Evolutionary conservation across 2,329 filamentous ascomycete species (phyloP).

Genomic region (Xylariaceae sp.): DNA sequence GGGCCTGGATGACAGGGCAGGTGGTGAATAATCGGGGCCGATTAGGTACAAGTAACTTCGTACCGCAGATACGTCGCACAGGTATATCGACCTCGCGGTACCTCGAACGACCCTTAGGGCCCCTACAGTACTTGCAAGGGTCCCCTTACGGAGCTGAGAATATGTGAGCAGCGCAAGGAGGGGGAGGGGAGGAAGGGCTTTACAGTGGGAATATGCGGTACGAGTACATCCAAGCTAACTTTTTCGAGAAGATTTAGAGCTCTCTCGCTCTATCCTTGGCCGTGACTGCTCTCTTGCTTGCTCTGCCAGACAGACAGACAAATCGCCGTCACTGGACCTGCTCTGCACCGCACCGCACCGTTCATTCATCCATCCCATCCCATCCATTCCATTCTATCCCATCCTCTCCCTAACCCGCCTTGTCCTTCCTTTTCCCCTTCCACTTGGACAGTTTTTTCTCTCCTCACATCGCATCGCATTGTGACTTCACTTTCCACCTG

Average conservation of each 20-base stretch:
- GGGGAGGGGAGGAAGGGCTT: not conserved
- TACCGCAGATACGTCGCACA: not conserved
- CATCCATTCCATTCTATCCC: constrained; percentile 8
- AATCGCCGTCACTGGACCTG: constrained; percentile 5
- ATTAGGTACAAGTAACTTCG: not conserved
- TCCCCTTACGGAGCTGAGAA: not conserved
- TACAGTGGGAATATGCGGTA: not conserved
- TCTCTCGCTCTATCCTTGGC: constrained; percentile 16
- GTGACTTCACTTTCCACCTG: constrained; percentile 24
- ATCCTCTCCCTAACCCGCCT: constrained; percentile 2
- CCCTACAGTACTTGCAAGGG: not conserved
- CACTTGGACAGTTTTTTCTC: constrained; percentile 14
- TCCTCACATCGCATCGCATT: constrained; percentile 12
- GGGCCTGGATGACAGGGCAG: constrained; percentile 8
- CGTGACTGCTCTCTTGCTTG: constrained; percentile 3
- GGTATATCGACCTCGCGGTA: not conserved
- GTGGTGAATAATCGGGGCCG: not conserved
- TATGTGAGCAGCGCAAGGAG: not conserved
- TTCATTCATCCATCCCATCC: constrained; percentile 13
- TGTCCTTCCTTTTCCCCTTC: constrained; percentile 15
- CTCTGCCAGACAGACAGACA: constrained; percentile 6
- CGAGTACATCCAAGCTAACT: not conserved
- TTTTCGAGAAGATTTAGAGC: constrained; percentile 1
- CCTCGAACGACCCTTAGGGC: not conserved
- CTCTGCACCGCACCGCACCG: constrained; percentile 4